Conservation (phyloP, 2,329 filamentous ascomycete species). For the Stenocarpella maydis region DNA sequence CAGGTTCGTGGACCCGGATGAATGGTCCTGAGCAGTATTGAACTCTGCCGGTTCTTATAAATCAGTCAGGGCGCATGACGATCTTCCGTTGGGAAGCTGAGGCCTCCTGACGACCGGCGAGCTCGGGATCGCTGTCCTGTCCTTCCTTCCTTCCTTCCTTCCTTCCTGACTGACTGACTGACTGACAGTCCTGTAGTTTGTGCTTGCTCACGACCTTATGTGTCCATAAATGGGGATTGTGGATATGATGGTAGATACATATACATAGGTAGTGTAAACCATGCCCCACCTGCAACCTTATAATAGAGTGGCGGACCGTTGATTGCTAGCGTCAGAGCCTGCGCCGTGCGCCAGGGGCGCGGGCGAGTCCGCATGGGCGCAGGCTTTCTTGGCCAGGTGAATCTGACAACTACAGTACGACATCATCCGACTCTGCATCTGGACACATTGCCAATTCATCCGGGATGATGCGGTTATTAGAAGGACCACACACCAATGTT, state of each 20-base stretch:
- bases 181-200: too few species aligned
- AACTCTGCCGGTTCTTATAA: neutral
- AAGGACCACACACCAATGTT: neutral
- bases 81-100: neutral
- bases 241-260: too few species aligned
- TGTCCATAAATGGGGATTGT: neutral
- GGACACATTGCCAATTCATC: constrained; percentile 30
- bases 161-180: too few species aligned
- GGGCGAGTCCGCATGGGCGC: constrained; percentile 21
- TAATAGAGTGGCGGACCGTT: constrained; percentile 12
- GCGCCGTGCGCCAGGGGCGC: constrained; percentile 16
- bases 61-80: neutral
- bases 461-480: constrained; percentile 8
- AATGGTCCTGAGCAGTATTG: neutral
- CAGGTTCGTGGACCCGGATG: neutral
- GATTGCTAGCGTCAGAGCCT: constrained; percentile 22
- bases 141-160: too few species aligned
- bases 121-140: neutral
- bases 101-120: neutral
- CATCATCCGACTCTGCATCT: constrained; percentile 31
- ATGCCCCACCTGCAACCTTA: constrained; percentile 17
- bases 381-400: constrained; percentile 12
- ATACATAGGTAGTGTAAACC: too few species aligned
- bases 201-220: too few species aligned
- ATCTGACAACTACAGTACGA: constrained; percentile 31